Evolutionary conservation across 306 rosid genomes (phyloP).

Genomic region (barrel medic (Medicago truncatula)): MtrunA17r5.0-ANR NC_053044.1:48185001-48185500

Average conservation of each 20-base stretch:
- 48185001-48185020: conserved; percentile 14
- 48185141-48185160: conserved; percentile 50
- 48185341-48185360: conserved; percentile 19
- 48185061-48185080: conserved; percentile 14
- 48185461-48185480: conserved; percentile 14
- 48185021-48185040: conserved; percentile 16
- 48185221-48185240: conserved; percentile 87
- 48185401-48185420: conserved; percentile 97
- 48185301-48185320: background rate
- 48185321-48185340: conserved; percentile 12
- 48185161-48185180: conserved; percentile 98
- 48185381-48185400: conserved; percentile 69
- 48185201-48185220: conserved; percentile 91
- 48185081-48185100: conserved; percentile 12
- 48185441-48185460: conserved; percentile 25
- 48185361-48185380: conserved; percentile 49
- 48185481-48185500: conserved; percentile 8
- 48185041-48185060: conserved; percentile 27
- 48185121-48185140: conserved; percentile 25
- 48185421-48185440: conserved; percentile 92
- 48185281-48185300: conserved; percentile 24
- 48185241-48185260: conserved; percentile 11
- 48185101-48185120: conserved; percentile 22
- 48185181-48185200: conserved; percentile 98
- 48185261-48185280: conserved; percentile 32